Conservation (phyloP, 306 rosid genomes). For the Citrullus amarus region DNA sequence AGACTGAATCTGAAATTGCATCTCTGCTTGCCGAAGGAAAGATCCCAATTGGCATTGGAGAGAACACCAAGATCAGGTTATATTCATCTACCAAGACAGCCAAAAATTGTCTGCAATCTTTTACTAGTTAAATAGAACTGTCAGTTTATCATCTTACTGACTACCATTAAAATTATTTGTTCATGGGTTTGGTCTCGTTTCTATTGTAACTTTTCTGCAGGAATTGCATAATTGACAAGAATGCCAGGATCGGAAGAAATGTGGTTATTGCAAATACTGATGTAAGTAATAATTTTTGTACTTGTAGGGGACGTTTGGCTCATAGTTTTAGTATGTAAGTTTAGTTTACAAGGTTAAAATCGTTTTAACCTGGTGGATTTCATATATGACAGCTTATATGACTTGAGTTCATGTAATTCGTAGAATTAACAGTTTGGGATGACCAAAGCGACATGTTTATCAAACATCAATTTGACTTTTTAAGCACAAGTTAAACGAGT, state of each 20-base stretch:
- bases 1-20: slow-evolving; percentile 83
- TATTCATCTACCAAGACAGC: neutral
- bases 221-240: slow-evolving; percentile 95
- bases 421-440: neutral
- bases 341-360: neutral
- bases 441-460: neutral
- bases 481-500: neutral
- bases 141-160: neutral
- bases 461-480: neutral
- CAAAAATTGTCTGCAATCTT: neutral
- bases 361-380: neutral
- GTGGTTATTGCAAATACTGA: slow-evolving; percentile 58
- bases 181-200: neutral
- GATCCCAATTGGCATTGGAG: slow-evolving; percentile 96
- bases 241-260: slow-evolving; percentile 86
- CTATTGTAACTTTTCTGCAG: slow-evolving; percentile 22
- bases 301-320: neutral
- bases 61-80: slow-evolving; percentile 85
- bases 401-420: neutral
- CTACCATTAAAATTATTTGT: neutral
- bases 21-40: slow-evolving; percentile 66
- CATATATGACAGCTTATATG: neutral
- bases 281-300: slow-evolving; percentile 29
- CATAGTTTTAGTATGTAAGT: neutral
- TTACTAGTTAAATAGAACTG: neutral